Evolutionary conservation across 2,329 filamentous ascomycete species (phyloP).

Genomic region (Graphiopsis chlorocephala): DNA sequence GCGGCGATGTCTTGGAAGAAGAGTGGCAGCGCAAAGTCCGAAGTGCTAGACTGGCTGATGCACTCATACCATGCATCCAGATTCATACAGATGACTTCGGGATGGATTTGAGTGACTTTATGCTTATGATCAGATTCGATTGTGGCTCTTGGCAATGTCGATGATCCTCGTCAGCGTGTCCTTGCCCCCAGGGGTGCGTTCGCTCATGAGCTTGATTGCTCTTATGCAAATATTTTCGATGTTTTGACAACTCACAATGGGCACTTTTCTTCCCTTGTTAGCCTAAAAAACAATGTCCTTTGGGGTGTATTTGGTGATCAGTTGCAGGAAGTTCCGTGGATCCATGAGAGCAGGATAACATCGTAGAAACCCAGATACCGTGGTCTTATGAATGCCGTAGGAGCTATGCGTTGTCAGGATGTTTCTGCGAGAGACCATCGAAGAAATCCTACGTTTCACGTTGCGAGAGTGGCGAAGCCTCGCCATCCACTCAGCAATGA

Average conservation of each 20-base stretch:
- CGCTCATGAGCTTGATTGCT: background rate
- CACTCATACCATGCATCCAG: background rate
- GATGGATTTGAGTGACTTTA: background rate
- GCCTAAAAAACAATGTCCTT: background rate
- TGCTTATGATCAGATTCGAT: background rate
- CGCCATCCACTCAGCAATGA: background rate
- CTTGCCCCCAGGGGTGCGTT: background rate
- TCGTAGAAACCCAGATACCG: background rate
- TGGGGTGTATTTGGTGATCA: background rate
- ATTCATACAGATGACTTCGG: background rate
- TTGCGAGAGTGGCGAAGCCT: background rate
- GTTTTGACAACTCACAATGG: background rate
- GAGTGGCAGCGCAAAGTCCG: background rate
- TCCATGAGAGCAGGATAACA: background rate
- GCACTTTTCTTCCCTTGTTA: background rate
- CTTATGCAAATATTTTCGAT: background rate
- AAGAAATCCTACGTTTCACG: background rate
- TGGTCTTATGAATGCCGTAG: background rate
- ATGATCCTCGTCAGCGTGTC: background rate
- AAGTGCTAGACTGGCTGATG: background rate
- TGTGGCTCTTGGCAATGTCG: background rate
- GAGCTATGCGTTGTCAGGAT: background rate
- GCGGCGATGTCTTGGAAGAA: background rate
- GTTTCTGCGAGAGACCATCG: background rate
- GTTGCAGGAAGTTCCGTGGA: background rate